Evolutionary conservation across 2,329 filamentous ascomycete genomes (phyloP).

Genomic region (Aspergillus sp.): DNA sequence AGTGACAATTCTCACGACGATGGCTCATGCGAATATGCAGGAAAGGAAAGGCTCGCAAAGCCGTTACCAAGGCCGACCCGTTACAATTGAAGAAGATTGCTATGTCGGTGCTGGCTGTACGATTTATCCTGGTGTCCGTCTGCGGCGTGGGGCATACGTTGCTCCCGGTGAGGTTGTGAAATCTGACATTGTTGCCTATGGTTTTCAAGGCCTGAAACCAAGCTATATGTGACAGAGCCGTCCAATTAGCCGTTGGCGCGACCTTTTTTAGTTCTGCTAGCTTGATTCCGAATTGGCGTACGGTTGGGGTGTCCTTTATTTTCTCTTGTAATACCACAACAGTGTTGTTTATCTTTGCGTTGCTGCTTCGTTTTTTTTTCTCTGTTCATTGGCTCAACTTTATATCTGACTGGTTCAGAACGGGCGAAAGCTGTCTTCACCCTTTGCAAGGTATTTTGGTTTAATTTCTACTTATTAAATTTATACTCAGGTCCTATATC

Average conservation of each 20-base stretch:
- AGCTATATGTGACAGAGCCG: conserved; percentile 36
- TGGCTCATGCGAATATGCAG: conserved; percentile 70
- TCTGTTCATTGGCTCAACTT: neutral
- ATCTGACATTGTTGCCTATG: conserved; percentile 43
- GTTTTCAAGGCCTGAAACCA: conserved; percentile 43
- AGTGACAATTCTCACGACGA: conserved; percentile 80
- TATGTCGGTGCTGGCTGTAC: conserved; percentile 64
- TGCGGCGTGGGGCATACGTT: conserved; percentile 45
- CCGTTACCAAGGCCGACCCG: conserved; percentile 66
- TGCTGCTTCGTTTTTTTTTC: neutral
- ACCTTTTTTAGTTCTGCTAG: neutral
- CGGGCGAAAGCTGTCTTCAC: neutral
- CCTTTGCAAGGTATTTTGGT: neutral
- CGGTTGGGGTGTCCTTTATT: neutral
- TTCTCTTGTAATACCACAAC: neutral
- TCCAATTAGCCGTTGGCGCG: too few relatives aligned
- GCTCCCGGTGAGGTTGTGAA: conserved; percentile 47
- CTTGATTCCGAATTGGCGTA: neutral
- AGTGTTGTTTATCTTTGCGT: neutral
- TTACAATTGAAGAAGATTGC: conserved; percentile 74
- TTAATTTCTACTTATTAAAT: neutral
- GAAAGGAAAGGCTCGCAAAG: conserved; percentile 72
- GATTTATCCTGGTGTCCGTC: conserved; percentile 52
- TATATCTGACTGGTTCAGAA: conserved; percentile 15
- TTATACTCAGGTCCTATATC: neutral